Evolutionary conservation across 2,329 filamentous ascomycete genomes (phyloP), one percentile per base, ranked within the genome.

Genomic region (Alternaria ethzedia): DNA sequence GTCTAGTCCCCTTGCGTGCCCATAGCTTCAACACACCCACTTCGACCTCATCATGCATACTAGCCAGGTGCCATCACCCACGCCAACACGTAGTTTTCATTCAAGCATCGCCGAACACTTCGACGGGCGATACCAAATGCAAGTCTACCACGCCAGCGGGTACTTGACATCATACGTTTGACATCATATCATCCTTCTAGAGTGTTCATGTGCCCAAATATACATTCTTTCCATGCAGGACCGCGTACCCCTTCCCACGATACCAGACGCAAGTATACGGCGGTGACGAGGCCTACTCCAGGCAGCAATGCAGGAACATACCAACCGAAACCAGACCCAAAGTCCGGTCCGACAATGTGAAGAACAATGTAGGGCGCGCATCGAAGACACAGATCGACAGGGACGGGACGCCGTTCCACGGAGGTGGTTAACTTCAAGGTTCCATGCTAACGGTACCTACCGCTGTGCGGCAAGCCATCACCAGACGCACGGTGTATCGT

Each of bases 351-450:
- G 20, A 52, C 20, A 36, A 52, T 52, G 28, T n/a, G 20, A 52
- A n/a, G 30, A 52, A 52, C 6, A 15, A 41, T 30, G 30, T 6
- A 52, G 8, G 49, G 3, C 49, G 30, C 41, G 30, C 49, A 52
- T 52, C 20, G 28, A 41, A 21, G 30, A 12, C 54, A n/a, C 21
- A 47, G 54, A 56, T 56, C 54, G 54, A 47, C 54, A 56, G 54
- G 54, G 12, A 56, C 41, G 54, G 54, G 44, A 47, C 54, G 54
- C 43, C 26, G 23, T 28, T 56, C 54, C 54, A 43, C 41, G 25
- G 15, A 46, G 17, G 28, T 20, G 49, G 20, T 51, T 15, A 36
- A 30, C 20, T 46, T 30, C 15, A 20, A 30, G 47, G 28, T 50
- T 23, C 54, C 54, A 46, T 56, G 5, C 52, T 28, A 32, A 56